Conservation (phyloP, 257 asterid species). For the Solanum piurae region DNA sequence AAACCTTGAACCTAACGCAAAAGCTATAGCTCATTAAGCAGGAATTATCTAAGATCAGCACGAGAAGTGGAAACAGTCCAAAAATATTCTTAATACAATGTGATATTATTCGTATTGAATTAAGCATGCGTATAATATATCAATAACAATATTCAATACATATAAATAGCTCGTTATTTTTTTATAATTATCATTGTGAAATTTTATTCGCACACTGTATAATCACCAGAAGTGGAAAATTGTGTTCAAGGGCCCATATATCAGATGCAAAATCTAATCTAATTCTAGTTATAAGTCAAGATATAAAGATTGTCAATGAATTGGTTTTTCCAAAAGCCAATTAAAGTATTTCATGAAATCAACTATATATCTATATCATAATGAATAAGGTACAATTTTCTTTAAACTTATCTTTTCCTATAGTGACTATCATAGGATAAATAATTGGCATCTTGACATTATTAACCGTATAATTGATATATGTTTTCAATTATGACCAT, state of each 20-base stretch:
- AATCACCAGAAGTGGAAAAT: not conserved
- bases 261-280: not conserved
- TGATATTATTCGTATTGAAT: not conserved
- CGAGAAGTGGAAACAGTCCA: not conserved
- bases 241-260: not conserved
- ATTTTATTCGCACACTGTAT: not conserved
- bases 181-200: not conserved
- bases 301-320: not conserved
- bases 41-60: not conserved
- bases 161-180: not conserved
- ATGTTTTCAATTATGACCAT: not conserved
- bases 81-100: not conserved
- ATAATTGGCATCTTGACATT: not conserved
- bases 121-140: not conserved
- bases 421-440: not conserved
- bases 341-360: not conserved
- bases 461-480: not conserved
- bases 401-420: not conserved
- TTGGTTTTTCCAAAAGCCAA: not conserved
- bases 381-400: not conserved
- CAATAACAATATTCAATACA: not conserved
- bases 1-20: not conserved
- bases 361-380: not conserved
- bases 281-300: not conserved
- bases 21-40: not conserved